Conservation (phyloP, 495 filamentous ascomycete genomes). For the Aspergillus wentii region DNA sequence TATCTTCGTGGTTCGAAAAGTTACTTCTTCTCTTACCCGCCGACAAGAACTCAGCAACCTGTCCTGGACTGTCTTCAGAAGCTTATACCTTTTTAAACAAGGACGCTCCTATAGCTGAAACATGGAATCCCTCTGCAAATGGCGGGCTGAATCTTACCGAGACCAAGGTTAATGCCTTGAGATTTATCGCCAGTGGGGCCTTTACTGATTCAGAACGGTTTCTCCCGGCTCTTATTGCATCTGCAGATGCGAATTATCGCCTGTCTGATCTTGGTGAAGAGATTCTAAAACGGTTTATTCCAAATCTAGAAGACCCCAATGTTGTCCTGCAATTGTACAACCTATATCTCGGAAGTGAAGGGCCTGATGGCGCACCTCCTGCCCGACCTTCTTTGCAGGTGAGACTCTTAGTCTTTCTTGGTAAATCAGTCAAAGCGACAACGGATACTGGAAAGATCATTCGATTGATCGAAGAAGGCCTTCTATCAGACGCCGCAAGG, state of each 20-base stretch:
- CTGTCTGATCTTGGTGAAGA: slow-evolving; percentile 80
- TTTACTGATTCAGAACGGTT: slow-evolving; percentile 78
- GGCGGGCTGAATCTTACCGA: slow-evolving; percentile 61
- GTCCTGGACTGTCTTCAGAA: slow-evolving; percentile 63
- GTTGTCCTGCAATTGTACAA: slow-evolving; percentile 61
- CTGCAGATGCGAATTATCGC: slow-evolving; percentile 74
- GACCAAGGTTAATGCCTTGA: slow-evolving; percentile 62
- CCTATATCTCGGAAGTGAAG: slow-evolving; percentile 57
- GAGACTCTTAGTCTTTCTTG: slow-evolving; percentile 66
- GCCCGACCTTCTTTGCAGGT: slow-evolving; percentile 68
- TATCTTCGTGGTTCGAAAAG: slow-evolving; percentile 74
- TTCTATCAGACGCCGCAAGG: slow-evolving; percentile 44
- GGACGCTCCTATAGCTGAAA: slow-evolving; percentile 53
- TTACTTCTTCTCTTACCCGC: slow-evolving; percentile 63
- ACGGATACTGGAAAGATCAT: slow-evolving; percentile 60
- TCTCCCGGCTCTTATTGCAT: slow-evolving; percentile 76
- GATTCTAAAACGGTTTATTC: slow-evolving; percentile 67
- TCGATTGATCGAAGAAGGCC: slow-evolving; percentile 62
- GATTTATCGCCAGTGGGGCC: slow-evolving; percentile 75
- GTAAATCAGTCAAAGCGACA: slow-evolving; percentile 68
- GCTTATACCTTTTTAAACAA: slow-evolving; percentile 70
- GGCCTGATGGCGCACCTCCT: slow-evolving; percentile 38
- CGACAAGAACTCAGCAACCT: slow-evolving; percentile 38
- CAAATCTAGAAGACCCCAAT: slow-evolving; percentile 61
- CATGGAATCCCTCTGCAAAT: slow-evolving; percentile 56